Conservation (phyloP, 331 rosid species). For the Malus hybrid region DNA sequence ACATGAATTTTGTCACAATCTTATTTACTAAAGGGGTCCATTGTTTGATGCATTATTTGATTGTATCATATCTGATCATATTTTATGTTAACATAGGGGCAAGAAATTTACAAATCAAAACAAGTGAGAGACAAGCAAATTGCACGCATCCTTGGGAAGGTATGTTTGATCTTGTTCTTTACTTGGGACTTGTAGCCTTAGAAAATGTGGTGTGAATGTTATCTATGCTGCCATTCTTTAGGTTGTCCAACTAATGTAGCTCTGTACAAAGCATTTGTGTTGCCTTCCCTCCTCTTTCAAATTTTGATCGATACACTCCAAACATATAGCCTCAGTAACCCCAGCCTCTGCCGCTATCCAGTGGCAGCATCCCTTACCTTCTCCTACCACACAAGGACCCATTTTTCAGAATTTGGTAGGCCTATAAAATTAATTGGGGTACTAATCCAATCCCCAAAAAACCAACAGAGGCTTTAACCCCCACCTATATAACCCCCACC, state of each 20-base stretch:
- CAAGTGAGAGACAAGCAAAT: constrained; percentile 91
- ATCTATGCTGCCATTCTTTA: neutral
- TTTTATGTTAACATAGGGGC: constrained; percentile 48
- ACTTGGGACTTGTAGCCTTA: neutral
- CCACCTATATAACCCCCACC: too few relatives aligned
- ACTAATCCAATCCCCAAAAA: too few relatives aligned
- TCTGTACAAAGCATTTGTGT: neutral
- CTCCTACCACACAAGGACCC: neutral
- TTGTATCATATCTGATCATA: neutral
- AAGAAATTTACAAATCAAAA: constrained; percentile 63
- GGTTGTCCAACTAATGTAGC: constrained; percentile 2
- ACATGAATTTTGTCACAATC: neutral
- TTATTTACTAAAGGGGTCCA: neutral
- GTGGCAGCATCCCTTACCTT: neutral
- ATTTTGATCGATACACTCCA: neutral
- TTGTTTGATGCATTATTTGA: neutral
- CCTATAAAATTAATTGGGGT: too few relatives aligned
- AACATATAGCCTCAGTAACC: neutral
- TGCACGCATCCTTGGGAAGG: constrained; percentile 84
- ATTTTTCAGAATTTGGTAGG: too few relatives aligned
- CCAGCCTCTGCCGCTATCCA: neutral
- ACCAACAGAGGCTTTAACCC: too few relatives aligned
- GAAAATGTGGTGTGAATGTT: constrained; percentile 4
- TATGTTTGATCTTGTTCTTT: constrained; percentile 18
- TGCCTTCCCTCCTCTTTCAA: neutral